A percentile compares a stretch with the other conserved stretches of the same genome.
These are phyloP conservation scores for Meyerozyma guilliermondii DNA, from an alignment of 1,139 yeast species.

Conservation along the genomic window DNA sequence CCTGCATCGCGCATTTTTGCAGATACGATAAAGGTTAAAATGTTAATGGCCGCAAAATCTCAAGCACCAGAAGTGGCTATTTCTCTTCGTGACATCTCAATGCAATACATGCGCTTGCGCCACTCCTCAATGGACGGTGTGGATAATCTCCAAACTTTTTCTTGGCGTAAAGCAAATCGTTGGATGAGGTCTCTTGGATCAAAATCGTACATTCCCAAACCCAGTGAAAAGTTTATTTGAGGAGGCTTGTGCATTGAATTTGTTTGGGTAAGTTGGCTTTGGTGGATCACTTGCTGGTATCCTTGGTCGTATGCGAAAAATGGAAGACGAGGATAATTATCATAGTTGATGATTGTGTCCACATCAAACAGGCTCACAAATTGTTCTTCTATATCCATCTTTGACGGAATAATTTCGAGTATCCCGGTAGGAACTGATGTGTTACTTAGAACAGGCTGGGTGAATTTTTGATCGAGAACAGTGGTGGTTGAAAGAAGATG, in stretches of 20 bases:
- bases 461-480: constrained; percentile 6
- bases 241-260: constrained; percentile 3
- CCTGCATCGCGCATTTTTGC: not conserved
- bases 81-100: constrained; percentile 6
- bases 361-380: constrained; percentile 5
- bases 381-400: constrained; percentile 6
- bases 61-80: not conserved
- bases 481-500: constrained; percentile 4
- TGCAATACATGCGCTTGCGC: constrained; percentile 4
- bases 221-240: constrained; percentile 5
- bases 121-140: constrained; percentile 4
- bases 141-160: constrained; percentile 1
- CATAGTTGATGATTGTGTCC: constrained; percentile 6
- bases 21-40: not conserved
- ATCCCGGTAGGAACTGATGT: constrained; percentile 5
- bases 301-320: constrained; percentile 4
- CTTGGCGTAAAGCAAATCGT: not conserved
- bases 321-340: constrained; percentile 6
- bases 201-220: constrained; percentile 10
- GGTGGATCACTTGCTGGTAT: constrained; percentile 3
- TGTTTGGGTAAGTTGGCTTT: constrained; percentile 7
- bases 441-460: constrained; percentile 4
- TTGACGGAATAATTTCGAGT: constrained; percentile 7
- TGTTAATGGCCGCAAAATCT: not conserved
- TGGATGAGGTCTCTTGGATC: constrained; percentile 7